A percentile compares a stretch with the other conserved stretches of the same genome.
These are phyloP conservation scores for Macroventuria anomochaeta DNA, from an alignment of 2,329 filamentous ascomycete species.

Conservation along the genomic window DNA sequence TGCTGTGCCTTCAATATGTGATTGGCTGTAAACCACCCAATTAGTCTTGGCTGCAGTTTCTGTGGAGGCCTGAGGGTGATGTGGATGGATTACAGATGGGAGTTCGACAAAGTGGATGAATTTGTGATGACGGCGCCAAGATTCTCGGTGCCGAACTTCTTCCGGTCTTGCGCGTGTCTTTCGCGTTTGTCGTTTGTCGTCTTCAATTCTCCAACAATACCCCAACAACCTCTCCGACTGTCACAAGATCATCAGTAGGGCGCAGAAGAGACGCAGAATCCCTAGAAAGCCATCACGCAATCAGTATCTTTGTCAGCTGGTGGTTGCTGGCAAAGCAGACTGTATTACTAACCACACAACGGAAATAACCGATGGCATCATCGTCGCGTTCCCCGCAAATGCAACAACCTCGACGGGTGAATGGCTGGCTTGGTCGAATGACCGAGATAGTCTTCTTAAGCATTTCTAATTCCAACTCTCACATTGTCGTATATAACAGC, in stretches of 20 bases:
- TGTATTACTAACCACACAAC: constrained; percentile 38
- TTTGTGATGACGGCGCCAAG: constrained; percentile 7
- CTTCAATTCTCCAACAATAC: background rate
- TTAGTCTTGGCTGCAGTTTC: background rate
- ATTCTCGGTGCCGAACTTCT: background rate
- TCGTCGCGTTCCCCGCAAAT: constrained; percentile 32
- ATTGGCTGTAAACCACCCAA: background rate
- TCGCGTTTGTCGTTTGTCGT: background rate
- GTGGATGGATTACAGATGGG: background rate
- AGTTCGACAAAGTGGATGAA: background rate
- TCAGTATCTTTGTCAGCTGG: constrained; percentile 35
- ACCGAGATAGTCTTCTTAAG: constrained; percentile 10
- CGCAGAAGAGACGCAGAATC: background rate
- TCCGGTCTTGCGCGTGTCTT: background rate
- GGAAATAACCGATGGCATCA: constrained; percentile 45
- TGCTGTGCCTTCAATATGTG: background rate
- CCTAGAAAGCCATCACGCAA: constrained; percentile 29
- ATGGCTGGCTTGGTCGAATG: constrained; percentile 7
- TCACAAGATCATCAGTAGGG: background rate
- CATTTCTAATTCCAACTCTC: constrained; percentile 39
- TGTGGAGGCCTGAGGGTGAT: background rate
- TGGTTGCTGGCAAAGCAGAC: constrained; percentile 23
- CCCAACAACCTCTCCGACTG: background rate
- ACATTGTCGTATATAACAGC: constrained; percentile 30
- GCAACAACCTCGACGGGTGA: constrained; percentile 21